These are phyloP conservation scores for Epichloe gansuensis DNA, from an alignment of 2,329 filamentous ascomycete genomes.

Conservation along the genomic window DNA sequence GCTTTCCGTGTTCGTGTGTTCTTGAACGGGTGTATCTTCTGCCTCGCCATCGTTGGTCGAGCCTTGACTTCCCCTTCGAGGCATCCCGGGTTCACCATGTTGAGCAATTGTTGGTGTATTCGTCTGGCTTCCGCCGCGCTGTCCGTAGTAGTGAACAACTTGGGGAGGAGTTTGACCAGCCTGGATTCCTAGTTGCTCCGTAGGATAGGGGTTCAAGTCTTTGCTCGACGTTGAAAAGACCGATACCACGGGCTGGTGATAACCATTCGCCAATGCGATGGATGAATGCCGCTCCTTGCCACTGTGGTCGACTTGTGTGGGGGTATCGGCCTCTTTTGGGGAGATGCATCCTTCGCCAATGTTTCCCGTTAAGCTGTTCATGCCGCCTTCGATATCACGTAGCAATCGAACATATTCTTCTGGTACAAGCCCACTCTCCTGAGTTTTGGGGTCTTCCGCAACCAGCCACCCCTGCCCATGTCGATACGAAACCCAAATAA, in stretches of 20 bases:
- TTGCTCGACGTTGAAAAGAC: conserved; percentile 60
- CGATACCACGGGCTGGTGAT: conserved; percentile 54
- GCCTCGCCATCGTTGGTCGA: conserved; percentile 25
- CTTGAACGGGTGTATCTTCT: conserved; percentile 23
- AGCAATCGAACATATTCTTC: conserved; percentile 92
- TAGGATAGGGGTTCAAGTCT: conserved; percentile 55
- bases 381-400: conserved; percentile 83
- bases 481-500: conserved; percentile 91
- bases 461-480: conserved; percentile 97
- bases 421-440: conserved; percentile 85
- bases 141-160: conserved; percentile 54
- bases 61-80: conserved; percentile 38
- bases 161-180: conserved; percentile 51
- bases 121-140: conserved; percentile 52
- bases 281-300: conserved; percentile 32
- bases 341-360: conserved; percentile 37
- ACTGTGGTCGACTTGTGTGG: conserved; percentile 46
- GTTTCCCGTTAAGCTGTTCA: conserved; percentile 57
- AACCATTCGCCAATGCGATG: conserved; percentile 42
- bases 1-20: conserved; percentile 15
- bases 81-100: conserved; percentile 34
- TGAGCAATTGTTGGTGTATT: conserved; percentile 48
- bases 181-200: conserved; percentile 48
- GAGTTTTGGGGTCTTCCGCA: conserved; percentile 87
- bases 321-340: conserved; percentile 45